Conservation (phyloP, 495 filamentous ascomycete genomes). For the Talaromyces borbonicus region DNA sequence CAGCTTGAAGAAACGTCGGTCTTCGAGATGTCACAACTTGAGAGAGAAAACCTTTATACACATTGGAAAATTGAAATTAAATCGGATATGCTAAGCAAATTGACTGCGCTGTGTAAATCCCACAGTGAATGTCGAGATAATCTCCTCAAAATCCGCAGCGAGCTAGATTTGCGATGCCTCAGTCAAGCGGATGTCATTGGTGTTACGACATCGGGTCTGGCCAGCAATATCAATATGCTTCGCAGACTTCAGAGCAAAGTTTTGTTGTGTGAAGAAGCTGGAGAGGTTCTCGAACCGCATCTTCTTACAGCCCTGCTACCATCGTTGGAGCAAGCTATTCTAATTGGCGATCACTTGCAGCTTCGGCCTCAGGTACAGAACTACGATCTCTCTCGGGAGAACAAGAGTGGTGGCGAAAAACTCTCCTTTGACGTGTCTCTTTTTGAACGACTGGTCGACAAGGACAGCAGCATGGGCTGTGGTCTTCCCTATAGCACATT, state of each 20-base stretch:
- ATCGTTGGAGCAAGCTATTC: conserved; percentile 53
- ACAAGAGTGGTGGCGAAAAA: conserved; percentile 31
- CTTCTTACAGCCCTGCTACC: conserved; percentile 53
- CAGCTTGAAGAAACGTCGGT: conserved; percentile 12
- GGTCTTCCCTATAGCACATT: conserved; percentile 48
- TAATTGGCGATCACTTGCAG: conserved; percentile 63
- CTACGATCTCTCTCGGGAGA: conserved; percentile 53
- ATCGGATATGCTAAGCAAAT: not conserved
- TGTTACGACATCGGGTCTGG: conserved; percentile 65
- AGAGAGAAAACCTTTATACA: conserved; percentile 16
- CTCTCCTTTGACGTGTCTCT: conserved; percentile 57
- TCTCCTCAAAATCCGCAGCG: conserved; percentile 20
- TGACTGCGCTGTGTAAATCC: not conserved
- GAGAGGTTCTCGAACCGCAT: conserved; percentile 60
- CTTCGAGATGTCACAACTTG: conserved; percentile 15
- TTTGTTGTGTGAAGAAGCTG: conserved; percentile 62
- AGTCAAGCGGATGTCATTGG: conserved; percentile 51
- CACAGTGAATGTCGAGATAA: conserved; percentile 24
- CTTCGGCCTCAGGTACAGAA: conserved; percentile 57
- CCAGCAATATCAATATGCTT: conserved; percentile 53
- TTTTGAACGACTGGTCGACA: conserved; percentile 57
- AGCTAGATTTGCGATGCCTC: conserved; percentile 28
- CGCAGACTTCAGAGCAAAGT: conserved; percentile 52
- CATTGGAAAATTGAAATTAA: conserved; percentile 38
- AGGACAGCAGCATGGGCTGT: conserved; percentile 9